A percentile compares a stretch with the other conserved stretches of the same genome.
These are phyloP conservation scores for Colletotrichum sp. DNA, from an alignment of 2,329 filamentous ascomycete species.

Conservation along the genomic window DNA sequence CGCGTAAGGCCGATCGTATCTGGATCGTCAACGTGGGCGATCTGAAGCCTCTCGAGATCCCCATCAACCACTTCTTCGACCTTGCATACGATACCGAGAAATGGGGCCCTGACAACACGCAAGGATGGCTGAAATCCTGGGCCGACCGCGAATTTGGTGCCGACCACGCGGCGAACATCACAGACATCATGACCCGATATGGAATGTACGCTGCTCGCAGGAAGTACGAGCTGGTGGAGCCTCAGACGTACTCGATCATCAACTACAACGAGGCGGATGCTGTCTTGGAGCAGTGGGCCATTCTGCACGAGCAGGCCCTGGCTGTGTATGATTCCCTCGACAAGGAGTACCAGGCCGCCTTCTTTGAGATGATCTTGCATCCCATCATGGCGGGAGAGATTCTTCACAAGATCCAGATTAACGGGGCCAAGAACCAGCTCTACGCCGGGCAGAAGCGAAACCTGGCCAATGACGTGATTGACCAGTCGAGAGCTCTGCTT, in stretches of 20 bases:
- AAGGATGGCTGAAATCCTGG: constrained; percentile 62
- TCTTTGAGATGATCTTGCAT: constrained; percentile 63
- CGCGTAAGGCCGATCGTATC: constrained; percentile 62
- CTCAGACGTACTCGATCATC: constrained; percentile 52
- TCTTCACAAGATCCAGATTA: constrained; percentile 54
- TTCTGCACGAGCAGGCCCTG: constrained; percentile 58
- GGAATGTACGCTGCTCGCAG: constrained; percentile 38
- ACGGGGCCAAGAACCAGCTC: constrained; percentile 48
- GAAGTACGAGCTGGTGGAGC: constrained; percentile 40
- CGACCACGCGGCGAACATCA: constrained; percentile 50
- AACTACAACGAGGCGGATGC: constrained; percentile 64
- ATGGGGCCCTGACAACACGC: constrained; percentile 61
- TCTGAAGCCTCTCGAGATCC: constrained; percentile 68
- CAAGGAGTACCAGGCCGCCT: constrained; percentile 57
- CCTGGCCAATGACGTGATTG: constrained; percentile 53
- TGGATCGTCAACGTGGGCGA: constrained; percentile 75
- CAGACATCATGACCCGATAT: constrained; percentile 53
- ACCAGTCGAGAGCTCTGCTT: constrained; percentile 57
- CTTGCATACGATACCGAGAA: constrained; percentile 67
- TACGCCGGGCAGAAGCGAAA: constrained; percentile 51
- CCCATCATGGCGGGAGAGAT: constrained; percentile 59
- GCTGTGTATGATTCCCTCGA: constrained; percentile 60
- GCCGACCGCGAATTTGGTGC: constrained; percentile 62
- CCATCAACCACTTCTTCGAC: constrained; percentile 71
- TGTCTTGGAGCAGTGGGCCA: constrained; percentile 55